Base-by-base conservation (phyloP, 805 yeast genomes). In the Saccharomycopsis amapae region DNA sequence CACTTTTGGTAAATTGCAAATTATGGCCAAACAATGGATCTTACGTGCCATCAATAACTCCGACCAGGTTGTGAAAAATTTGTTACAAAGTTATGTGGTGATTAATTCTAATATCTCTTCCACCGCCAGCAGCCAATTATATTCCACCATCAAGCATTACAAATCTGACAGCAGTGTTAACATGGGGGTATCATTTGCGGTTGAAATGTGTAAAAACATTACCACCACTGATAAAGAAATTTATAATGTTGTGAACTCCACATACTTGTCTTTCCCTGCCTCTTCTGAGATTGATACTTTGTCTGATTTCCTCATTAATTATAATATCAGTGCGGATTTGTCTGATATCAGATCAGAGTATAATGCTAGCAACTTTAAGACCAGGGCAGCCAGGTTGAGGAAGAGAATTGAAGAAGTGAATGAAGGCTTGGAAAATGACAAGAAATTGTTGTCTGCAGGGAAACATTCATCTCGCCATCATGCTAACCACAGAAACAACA, bases 171-270 rank as follows among this genome's bases (percentile, higher is more conserved):
- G 56, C 24, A 46, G 35, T 55, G 73, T 85, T 35, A 81, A 84
- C 46, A 79, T 74, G 56, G 97, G 97, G 45, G 81, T 88, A 40
- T 81, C 95, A 0, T 85, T 90, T 69, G 97, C 98, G 0, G 66
- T 89, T 48, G 93, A 85, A 53, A 75, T 87, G 80, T 95, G 95
- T 1, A 87, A 93, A 3, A 61, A 75, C 3, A 73, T 86, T 10
- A 64, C 79, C n/a, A 70, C 80, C 17, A 71, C 70, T 24, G 94
- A 86, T 55, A 66, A 80, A 37, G 93, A 84, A 55, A 61, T 81
- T 24, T 71, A 76, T 2, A 72, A 73, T 36, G 66, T 79, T 34
- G 59, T 15, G 17, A 34, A 22, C 12, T 38, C 41, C 72, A 42
- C 53, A 55, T 10, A 48, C 57, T 18, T 42, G 24, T 30, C 25